Conservation (phyloP, 108 stramenopile species). For the Pseudonitzschia pungens region DNA sequence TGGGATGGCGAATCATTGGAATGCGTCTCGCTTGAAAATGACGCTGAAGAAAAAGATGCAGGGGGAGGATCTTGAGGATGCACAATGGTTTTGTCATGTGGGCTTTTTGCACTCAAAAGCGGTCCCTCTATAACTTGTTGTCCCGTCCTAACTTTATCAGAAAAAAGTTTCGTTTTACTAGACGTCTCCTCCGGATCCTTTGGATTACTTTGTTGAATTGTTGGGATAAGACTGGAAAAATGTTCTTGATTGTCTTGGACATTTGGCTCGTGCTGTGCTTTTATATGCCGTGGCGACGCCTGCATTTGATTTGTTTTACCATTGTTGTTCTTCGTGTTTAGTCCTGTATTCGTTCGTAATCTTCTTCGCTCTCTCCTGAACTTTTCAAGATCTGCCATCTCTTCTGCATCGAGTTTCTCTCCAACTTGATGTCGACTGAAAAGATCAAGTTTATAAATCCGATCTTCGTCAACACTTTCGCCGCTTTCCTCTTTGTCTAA, state of each 20-base stretch:
- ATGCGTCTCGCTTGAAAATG: background rate
- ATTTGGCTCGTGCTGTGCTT: background rate
- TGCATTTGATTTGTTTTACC: background rate
- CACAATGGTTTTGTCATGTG: background rate
- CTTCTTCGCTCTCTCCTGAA: background rate
- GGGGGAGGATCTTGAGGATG: background rate
- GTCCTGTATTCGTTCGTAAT: background rate
- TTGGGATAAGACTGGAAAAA: background rate
- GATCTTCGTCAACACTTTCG: conserved; percentile 21
- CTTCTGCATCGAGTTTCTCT: conserved; percentile 17
- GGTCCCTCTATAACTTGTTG: too few relatives aligned
- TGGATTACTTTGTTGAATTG: too few relatives aligned
- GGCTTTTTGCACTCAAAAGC: background rate
- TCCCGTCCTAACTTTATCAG: too few relatives aligned
- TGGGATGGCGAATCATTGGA: background rate
- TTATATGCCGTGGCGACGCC: background rate
- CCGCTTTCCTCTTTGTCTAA: conserved; percentile 26
- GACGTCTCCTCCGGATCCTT: too few relatives aligned
- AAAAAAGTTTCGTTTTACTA: too few relatives aligned
- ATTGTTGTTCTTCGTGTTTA: background rate
- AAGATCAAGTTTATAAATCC: conserved; percentile 27
- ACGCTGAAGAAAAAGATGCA: background rate
- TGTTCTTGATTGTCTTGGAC: background rate
- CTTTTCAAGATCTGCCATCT: conserved; percentile 16
- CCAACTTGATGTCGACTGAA: conserved; percentile 20